Evolutionary conservation across 2,329 filamentous ascomycete species (phyloP), one percentile per base, ranked within the genome.

Genomic region (Zymoseptoria crescenta): DNA sequence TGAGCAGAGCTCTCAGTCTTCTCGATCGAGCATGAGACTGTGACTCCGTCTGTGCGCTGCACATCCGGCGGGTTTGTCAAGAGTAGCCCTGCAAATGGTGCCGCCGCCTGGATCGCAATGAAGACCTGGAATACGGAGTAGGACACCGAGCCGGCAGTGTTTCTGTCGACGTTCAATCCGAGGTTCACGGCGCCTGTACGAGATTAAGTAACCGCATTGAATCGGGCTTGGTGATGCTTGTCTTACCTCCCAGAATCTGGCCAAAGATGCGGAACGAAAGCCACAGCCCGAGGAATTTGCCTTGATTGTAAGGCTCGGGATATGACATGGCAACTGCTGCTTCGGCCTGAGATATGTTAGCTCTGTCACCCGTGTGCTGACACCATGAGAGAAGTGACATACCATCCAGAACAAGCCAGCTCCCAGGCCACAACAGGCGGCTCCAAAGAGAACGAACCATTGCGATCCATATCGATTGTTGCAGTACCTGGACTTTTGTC

Each of bases 361-460:
- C 35, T 45, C 35, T 4, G 2, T 45, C 10, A 16, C 35, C n/a
- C 35, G 35, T 6, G 6, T 45, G 13, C 5, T 7, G 35, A 13
- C 35, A 24, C 24, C 24, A 24, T 24, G 35, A 45, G 35, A 45
- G 35, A n/a, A 13, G n/a, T 45, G 13, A 45, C 35, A 13, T 16
- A 45, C 35, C 78, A 85, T 85, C 87, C 87, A 91, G 72, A 90
- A 90, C 0, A 90, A 77, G 0, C 87, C 87, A 0, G 87, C 87
- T 0, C 83, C 86, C 30, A 89, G 78, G 19, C 87, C 87, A 62
- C 87, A 90, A 0, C 87, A 75, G 0, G 85, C 85, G 0, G 85
- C 86, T 0, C 87, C 87, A 8, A 90, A 72, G 0, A 89, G 77
- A 0, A 85, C 80, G 8, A 89, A 79, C 87, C 87, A 91, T 63